Evolutionary conservation across 805 yeast genomes (phyloP).

Genomic region (Cyberlindnera xishuangbannaensis): DNA sequence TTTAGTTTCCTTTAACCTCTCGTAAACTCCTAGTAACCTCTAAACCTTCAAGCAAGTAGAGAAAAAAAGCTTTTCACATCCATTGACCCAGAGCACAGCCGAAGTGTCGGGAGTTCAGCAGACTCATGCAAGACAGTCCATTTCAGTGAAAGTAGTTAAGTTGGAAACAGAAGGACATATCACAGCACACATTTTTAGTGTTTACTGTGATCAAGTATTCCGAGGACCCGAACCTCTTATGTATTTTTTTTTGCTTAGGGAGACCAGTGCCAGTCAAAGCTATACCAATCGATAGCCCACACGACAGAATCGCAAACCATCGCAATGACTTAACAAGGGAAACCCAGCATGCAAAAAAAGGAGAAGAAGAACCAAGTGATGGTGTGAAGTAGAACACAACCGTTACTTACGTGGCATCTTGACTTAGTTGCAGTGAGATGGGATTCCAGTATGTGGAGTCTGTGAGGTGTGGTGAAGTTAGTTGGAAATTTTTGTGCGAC

Average conservation of each 20-base stretch:
- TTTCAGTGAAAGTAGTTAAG: conserved; percentile 8
- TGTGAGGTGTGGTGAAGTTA: not conserved
- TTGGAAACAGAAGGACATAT: conserved; percentile 9
- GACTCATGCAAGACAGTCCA: conserved; percentile 6
- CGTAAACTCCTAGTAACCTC: too few species aligned
- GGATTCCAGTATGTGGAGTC: not conserved
- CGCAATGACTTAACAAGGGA: too few species aligned
- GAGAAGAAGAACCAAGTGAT: conserved; percentile 6
- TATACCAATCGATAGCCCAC: too few species aligned
- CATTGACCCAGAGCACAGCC: conserved; percentile 30
- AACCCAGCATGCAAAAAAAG: not conserved
- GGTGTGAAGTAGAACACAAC: not conserved
- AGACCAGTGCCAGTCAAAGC: too few species aligned
- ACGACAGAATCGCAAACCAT: too few species aligned
- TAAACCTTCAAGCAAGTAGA: too few species aligned
- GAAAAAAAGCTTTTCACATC: conserved; percentile 11
- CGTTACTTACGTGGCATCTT: conserved; percentile 27
- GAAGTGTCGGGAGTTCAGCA: conserved; percentile 84
- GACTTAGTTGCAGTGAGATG: conserved; percentile 16
- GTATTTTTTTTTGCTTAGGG: conserved; percentile 8
- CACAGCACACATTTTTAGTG: conserved; percentile 1
- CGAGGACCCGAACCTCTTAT: conserved; percentile 74
- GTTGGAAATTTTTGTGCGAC: too few species aligned
- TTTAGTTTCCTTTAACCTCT: too few species aligned
- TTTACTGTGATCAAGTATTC: too few species aligned